Base-by-base conservation (phyloP, 2,329 filamentous ascomycete species). In the Xylaria sp. region DNA sequence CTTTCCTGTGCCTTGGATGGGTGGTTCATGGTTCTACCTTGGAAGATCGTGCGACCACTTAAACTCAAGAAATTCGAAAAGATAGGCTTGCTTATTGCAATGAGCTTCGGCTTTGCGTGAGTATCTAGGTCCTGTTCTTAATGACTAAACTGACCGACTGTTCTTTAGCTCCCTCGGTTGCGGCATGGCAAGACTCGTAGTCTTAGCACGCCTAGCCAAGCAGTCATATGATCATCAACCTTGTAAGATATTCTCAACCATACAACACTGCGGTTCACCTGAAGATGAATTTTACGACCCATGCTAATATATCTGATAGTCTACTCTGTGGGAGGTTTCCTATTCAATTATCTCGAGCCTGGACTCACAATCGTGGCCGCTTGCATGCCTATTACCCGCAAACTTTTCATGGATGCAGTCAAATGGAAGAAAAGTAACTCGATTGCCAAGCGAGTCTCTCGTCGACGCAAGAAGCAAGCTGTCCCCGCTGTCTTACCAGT, bases 21-120 rank as follows among this genome's bases (percentile, higher is more conserved):
- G 2, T 72, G 71, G 50, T 69, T 73, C 23, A 70, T 66, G 1
- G 13, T 73, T 48, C 28, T 74, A 1, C 70, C 71, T 4, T 75
- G 72, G 72, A 72, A 61, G 63, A 73, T 74, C 15, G 69, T 74
- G 25, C 63, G 62, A 12, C 37, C 60, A 4, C 70, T 75, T 28
- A 41, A 65, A n/a, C 63, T 75, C 20, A 62, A 68, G 15, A 59
- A 55, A 48, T 65, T 69, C 18, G 72, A 75, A n/a, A 74, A 72
- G 58, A 63, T 73, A 10, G 70, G 72, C 10, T 44, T 75, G 10
- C 68, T 51, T 9, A 57, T 74, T n/a, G 71, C 70, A 13, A 73
- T 74, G 70, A 74, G 73, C 41, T 71, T 74, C 10, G 73, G 73
- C 28, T 61, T 51, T 48, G 50, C 67, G 73, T 74, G n/a, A 67